Percentiles rank a stretch among this genome's conserved stretches.
phyloP scores from a whole-genome alignment of 139 green algal species.

The Chlamydomonas schloesseri region DNA sequence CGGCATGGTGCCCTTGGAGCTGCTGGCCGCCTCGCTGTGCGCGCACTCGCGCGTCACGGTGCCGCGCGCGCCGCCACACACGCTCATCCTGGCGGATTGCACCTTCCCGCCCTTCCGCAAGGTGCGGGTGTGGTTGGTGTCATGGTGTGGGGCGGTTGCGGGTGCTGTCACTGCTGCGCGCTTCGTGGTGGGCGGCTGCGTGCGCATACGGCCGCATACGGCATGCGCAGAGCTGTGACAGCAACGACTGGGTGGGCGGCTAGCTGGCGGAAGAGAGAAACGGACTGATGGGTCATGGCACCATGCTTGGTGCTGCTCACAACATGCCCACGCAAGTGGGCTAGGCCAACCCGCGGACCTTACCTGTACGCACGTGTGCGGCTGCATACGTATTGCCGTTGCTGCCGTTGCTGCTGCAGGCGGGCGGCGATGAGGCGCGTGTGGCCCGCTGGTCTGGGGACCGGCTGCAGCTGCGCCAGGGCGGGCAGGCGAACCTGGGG shows the following conservation, averaged over 20 bases:
- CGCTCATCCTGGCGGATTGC: slow-evolving; percentile 76
- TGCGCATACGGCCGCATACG: no score
- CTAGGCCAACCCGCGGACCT: no score
- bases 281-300: no score
- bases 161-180: not conserved
- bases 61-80: slow-evolving; percentile 81
- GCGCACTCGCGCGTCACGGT: slow-evolving; percentile 71
- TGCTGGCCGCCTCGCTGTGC: slow-evolving; percentile 74
- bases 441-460: slow-evolving; percentile 48
- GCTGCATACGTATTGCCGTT: no score
- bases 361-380: no score
- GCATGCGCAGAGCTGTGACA: no score
- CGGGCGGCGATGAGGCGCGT: slow-evolving; percentile 11
- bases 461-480: slow-evolving; percentile 51
- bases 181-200: no score
- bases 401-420: not conserved
- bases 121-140: no score
- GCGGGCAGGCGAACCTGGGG: slow-evolving; percentile 40
- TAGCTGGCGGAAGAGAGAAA: no score
- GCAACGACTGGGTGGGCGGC: no score
- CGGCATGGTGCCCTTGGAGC: slow-evolving; percentile 66
- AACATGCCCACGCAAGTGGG: no score
- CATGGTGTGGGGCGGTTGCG: not conserved
- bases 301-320: no score
- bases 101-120: slow-evolving; percentile 57